Conservation (phyloP, 2,329 filamentous ascomycete species). For the Cladosporium sp. region DNA sequence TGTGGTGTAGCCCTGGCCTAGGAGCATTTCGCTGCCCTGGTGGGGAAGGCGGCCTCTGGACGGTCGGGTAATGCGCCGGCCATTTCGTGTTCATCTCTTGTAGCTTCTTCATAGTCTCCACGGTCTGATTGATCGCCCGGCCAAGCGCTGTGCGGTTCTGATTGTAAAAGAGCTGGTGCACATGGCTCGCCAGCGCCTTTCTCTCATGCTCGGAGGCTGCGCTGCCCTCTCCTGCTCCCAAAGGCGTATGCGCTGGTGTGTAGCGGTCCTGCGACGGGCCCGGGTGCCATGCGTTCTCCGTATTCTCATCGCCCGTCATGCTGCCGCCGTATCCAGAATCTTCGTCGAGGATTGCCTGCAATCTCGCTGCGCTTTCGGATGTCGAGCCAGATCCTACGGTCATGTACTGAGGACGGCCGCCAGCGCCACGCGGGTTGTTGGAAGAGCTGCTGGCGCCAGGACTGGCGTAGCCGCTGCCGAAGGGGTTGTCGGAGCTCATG, state of each 20-base stretch:
- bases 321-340: constrained; percentile 93
- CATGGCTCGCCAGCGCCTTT: constrained; percentile 67
- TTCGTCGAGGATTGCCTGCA: constrained; percentile 74
- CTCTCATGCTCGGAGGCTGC: constrained; percentile 55
- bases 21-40: constrained; percentile 43
- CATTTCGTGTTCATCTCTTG: constrained; percentile 86
- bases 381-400: constrained; percentile 78
- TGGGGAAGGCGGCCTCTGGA: constrained; percentile 53
- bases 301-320: constrained; percentile 56
- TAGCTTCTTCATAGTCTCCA: constrained; percentile 75
- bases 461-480: constrained; percentile 23
- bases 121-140: constrained; percentile 77
- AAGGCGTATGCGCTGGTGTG: constrained; percentile 50
- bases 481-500: constrained; percentile 30
- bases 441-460: constrained; percentile 23
- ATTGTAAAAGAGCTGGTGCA: constrained; percentile 93
- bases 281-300: constrained; percentile 47
- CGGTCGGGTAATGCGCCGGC: constrained; percentile 91
- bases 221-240: constrained; percentile 43
- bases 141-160: constrained; percentile 82
- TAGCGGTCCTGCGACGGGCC: constrained; percentile 52
- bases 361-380: constrained; percentile 71
- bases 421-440: constrained; percentile 20
- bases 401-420: constrained; percentile 63
- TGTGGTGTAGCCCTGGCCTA: constrained; percentile 58